A percentile compares a stretch with the other conserved stretches of the same genome.
Evolutionary conservation across 768 basidiomycete genomes (phyloP).

Genomic region (Pleurotus pulmonarius): DNA sequence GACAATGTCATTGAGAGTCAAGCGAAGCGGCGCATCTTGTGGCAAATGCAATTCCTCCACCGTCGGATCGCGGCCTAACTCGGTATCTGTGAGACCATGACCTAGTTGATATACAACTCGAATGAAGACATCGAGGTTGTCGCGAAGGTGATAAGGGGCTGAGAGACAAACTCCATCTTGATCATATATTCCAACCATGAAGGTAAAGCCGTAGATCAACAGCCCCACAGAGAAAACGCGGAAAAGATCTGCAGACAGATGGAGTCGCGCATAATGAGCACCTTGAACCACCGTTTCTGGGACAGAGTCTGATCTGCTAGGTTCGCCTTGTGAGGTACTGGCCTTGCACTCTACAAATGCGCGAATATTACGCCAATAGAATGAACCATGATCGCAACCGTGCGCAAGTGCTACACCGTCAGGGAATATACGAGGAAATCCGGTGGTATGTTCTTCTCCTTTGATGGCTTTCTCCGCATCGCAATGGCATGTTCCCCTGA

Average conservation of each 20-base stretch:
- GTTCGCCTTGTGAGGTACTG: too few species aligned
- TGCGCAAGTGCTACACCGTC: too few species aligned
- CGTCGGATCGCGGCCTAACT: too few species aligned
- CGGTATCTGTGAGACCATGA: slow-evolving; percentile 8
- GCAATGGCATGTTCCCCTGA: not conserved
- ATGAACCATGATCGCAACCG: too few species aligned
- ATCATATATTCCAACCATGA: slow-evolving; percentile 27
- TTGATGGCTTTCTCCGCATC: not conserved
- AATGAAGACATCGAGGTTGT: slow-evolving; percentile 18
- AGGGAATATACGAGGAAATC: too few species aligned
- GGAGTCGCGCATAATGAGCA: slow-evolving; percentile 25
- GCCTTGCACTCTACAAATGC: too few species aligned
- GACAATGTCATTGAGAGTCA: too few species aligned
- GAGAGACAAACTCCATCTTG: slow-evolving; percentile 23
- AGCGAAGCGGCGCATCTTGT: too few species aligned
- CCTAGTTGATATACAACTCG: slow-evolving; percentile 19
- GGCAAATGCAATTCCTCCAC: too few species aligned
- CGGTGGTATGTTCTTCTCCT: not conserved
- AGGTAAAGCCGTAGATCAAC: slow-evolving; percentile 23
- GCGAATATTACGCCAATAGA: too few species aligned
- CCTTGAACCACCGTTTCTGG: slow-evolving; percentile 13
- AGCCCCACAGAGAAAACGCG: slow-evolving; percentile 23
- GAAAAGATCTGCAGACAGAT: slow-evolving; percentile 23
- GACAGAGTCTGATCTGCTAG: slow-evolving; percentile 4
- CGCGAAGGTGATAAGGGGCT: slow-evolving; percentile 18